phyloP scores from a whole-genome alignment of 108 stramenopile genomes.

The Poteriospumella lacustris region DNA sequence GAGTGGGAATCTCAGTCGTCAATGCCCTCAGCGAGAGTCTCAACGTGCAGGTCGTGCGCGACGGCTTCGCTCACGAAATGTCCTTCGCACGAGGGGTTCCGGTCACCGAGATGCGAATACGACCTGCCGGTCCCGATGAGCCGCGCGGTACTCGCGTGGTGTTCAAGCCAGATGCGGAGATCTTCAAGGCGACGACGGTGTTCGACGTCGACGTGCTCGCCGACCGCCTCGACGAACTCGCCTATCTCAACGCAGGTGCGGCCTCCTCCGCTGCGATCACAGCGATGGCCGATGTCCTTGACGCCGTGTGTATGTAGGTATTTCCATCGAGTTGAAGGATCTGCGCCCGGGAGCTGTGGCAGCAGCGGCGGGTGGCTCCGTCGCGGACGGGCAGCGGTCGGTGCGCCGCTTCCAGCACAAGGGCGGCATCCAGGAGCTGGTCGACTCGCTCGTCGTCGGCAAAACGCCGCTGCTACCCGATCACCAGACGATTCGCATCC shows the following conservation, averaged over 20 bases:
- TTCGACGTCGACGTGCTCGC: slow-evolving; percentile 69
- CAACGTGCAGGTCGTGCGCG: slow-evolving; percentile 67
- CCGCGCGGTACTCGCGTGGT: slow-evolving; percentile 48
- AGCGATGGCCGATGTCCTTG: no score
- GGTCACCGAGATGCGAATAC: slow-evolving; percentile 50
- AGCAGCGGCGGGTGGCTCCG: neutral
- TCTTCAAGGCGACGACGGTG: slow-evolving; percentile 78
- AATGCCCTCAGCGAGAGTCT: slow-evolving; percentile 80
- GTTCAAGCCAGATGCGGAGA: slow-evolving; percentile 73
- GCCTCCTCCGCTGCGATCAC: no score
- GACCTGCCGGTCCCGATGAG: slow-evolving; percentile 33
- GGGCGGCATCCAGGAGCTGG: slow-evolving; percentile 52
- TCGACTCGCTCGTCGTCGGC: slow-evolving; percentile 58
- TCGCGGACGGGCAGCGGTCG: neutral
- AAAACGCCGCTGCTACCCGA: neutral
- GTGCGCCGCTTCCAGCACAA: neutral
- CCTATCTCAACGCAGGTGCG: slow-evolving; percentile 77
- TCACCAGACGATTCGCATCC: slow-evolving; percentile 28
- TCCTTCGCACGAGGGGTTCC: slow-evolving; percentile 68
- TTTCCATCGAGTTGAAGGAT: slow-evolving; percentile 71
- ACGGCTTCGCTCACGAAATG: slow-evolving; percentile 52
- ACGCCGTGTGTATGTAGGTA: no score
- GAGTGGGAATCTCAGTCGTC: slow-evolving; percentile 89
- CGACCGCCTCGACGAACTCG: slow-evolving; percentile 64
- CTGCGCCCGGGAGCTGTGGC: slow-evolving; percentile 41